Evolutionary conservation across 768 basidiomycete genomes (phyloP), one percentile per base, ranked within the genome.

Genomic region (Candolleomyces efflorescens): DNA sequence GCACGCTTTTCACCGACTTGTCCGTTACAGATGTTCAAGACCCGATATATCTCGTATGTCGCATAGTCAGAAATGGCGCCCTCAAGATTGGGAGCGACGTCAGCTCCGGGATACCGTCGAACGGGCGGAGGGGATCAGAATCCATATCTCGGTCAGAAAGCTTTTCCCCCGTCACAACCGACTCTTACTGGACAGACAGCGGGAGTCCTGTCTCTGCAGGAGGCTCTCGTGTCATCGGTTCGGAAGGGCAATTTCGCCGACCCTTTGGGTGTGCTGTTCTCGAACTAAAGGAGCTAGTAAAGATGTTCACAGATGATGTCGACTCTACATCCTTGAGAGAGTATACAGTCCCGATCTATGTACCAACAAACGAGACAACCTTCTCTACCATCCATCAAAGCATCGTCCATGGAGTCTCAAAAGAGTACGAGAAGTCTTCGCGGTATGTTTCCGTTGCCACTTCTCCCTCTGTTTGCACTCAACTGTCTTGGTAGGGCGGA

Each of bases 201-300:
- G 51, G 54, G 6, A 59, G 53, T 43, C 47, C 38, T 37, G 58
- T 55, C 27, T 41, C 59, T 17, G 45, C 62, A 20, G 44, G 59
- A 4, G 63, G 56, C 41, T 56, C 66, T 36, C 59, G 60, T 32
- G 61, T 66, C 45, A 64, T 67, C 39, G 70, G 71, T 54, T 36
- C 53, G 23, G 60, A 61, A 38, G 59, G 59, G 13, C 53, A 59
- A 10, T 89, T 89, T 65, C 82, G 96, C 38, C 77, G 96, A 52
- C 96, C 96, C 0, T 94, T 98, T 67, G 96, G 94, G n/a, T 97
- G 94, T 67, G 96, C 96, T 2, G 88, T 97, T 10, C 73, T 98
- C 54, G 92, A 97, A 65, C 72, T 98, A 39, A 83, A 85, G 0
- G 89, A 92, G 64, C 72, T 94, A 54, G 79, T 74, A 62, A 85